Evolutionary conservation across 345 rosid species (phyloP).

Genomic region (Dimocarpus longan): DNA sequence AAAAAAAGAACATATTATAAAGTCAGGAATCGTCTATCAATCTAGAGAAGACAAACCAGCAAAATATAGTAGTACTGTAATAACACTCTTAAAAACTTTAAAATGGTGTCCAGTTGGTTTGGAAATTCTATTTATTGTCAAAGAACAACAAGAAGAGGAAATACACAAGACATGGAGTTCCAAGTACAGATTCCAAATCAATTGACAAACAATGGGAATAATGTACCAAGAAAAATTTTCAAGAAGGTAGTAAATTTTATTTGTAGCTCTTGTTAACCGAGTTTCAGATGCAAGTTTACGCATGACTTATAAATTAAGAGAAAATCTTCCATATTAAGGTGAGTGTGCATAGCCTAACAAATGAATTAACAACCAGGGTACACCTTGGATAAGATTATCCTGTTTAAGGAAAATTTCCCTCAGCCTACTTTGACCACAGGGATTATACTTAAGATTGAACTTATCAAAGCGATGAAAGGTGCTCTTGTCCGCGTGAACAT

Average conservation of each 20-base stretch:
- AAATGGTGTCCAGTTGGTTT: neutral
- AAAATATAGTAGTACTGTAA: neutral
- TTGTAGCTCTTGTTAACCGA: conserved; percentile 1
- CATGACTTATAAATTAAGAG: neutral
- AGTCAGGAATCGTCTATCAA: neutral
- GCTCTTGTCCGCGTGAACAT: conserved; percentile 99
- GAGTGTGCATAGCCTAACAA: neutral
- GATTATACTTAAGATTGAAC: conserved; percentile 98
- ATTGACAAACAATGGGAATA: neutral
- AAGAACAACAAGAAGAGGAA: neutral
- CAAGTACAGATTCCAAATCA: neutral
- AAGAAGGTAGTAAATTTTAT: neutral
- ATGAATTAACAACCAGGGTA: conserved; percentile 11
- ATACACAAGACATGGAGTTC: neutral
- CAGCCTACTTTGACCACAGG: conserved; percentile 99
- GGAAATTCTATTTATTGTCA: neutral
- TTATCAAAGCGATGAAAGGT: conserved; percentile 99
- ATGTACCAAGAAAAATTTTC: neutral
- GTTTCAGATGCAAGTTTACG: neutral
- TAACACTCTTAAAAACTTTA: neutral
- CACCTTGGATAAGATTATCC: conserved; percentile 99
- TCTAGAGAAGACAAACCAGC: neutral
- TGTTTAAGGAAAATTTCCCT: conserved; percentile 99
- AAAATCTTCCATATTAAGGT: neutral
- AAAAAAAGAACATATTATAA: neutral